Evolutionary conservation across 306 rosid species (phyloP).

Genomic region (Hippophae gyantsensis): DNA sequence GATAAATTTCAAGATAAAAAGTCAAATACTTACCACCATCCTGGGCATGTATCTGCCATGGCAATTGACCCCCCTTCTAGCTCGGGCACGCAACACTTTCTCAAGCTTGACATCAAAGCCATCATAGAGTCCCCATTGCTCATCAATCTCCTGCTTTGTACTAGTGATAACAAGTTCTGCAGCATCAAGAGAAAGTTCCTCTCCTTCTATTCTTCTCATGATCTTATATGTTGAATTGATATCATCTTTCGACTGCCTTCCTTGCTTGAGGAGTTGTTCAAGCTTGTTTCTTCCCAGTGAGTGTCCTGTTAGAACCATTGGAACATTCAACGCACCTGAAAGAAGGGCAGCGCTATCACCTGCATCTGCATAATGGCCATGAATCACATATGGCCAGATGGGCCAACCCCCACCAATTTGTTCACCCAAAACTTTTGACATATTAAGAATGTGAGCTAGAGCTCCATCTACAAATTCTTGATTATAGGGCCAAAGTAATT

Average conservation of each 20-base stretch:
- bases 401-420: slow-evolving; percentile 76
- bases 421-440: slow-evolving; percentile 87
- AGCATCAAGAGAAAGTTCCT: slow-evolving; percentile 81
- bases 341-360: slow-evolving; percentile 90
- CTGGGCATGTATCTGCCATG: slow-evolving; percentile 89
- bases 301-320: slow-evolving; percentile 87
- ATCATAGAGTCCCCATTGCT: slow-evolving; percentile 94
- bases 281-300: slow-evolving; percentile 90
- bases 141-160: slow-evolving; percentile 79
- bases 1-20: background rate
- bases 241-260: slow-evolving; percentile 83
- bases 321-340: slow-evolving; percentile 85
- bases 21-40: slow-evolving; percentile 63
- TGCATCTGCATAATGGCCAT: slow-evolving; percentile 90
- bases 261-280: slow-evolving; percentile 86
- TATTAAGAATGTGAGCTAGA: slow-evolving; percentile 73
- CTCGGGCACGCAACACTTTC: slow-evolving; percentile 79
- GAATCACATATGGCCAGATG: slow-evolving; percentile 88
- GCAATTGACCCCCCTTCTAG: slow-evolving; percentile 70
- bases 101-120: slow-evolving; percentile 90
- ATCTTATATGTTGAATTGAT: slow-evolving; percentile 80
- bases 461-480: slow-evolving; percentile 95
- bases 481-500: slow-evolving; percentile 78
- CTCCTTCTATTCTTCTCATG: slow-evolving; percentile 86
- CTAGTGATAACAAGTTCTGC: slow-evolving; percentile 94